Conservation (phyloP, 208 protist genomes). For the Leishmania tropica region DNA sequence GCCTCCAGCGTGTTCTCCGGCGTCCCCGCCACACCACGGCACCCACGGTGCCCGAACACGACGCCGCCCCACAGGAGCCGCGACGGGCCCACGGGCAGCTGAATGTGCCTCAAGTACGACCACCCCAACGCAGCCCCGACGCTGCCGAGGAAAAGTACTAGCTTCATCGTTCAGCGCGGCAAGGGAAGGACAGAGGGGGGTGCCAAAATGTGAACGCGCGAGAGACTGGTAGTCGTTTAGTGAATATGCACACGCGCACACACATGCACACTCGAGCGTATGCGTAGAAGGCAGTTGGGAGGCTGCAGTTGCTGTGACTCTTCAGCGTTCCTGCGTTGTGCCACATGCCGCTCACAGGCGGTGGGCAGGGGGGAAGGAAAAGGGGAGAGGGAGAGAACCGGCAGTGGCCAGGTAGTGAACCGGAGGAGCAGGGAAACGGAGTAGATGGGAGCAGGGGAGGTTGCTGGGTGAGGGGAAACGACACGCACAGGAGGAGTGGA, state of each 20-base stretch:
- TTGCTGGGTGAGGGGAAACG: neutral
- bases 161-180: slow-evolving; percentile 17
- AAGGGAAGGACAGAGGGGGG: slow-evolving; percentile 9
- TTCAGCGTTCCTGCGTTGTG: neutral
- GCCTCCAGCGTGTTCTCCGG: slow-evolving; percentile 91
- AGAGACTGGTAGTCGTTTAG: neutral
- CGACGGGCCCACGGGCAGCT: slow-evolving; percentile 76
- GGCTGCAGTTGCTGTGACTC: neutral
- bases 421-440: neutral
- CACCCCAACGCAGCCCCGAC: slow-evolving; percentile 62
- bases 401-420: neutral
- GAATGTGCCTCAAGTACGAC: slow-evolving; percentile 66
- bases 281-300: neutral
- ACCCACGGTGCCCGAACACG: slow-evolving; percentile 92
- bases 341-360: neutral
- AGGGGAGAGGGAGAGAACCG: neutral
- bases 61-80: slow-evolving; percentile 72
- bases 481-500: neutral
- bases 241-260: neutral
- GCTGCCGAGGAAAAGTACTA: slow-evolving; percentile 17
- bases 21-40: slow-evolving; percentile 62
- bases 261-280: neutral
- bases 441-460: neutral
- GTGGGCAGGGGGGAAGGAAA: neutral
- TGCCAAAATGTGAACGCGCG: neutral